Conservation (phyloP, 768 basidiomycete genomes). For the Mycena floridula region DNA sequence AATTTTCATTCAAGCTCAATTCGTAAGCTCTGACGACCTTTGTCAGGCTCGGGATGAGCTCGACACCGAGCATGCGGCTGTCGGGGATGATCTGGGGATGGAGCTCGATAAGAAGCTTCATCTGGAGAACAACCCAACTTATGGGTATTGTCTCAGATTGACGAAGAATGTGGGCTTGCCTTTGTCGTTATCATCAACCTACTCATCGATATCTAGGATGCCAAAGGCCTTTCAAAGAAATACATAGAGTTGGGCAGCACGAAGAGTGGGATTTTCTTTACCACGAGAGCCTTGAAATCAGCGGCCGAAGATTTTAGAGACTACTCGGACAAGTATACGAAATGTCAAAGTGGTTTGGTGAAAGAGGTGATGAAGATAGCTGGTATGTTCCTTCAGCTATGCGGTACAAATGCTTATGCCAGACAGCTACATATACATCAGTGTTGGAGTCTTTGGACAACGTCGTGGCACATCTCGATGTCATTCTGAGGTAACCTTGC, state of each 20-base stretch:
- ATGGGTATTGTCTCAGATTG: slow-evolving; percentile 90
- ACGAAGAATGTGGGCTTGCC: slow-evolving; percentile 75
- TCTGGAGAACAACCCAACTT: slow-evolving; percentile 82
- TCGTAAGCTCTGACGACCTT: not conserved
- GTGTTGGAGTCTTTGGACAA: slow-evolving; percentile 81
- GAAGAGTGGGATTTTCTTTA: slow-evolving; percentile 87
- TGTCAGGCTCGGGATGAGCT: slow-evolving; percentile 65
- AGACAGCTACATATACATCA: slow-evolving; percentile 84
- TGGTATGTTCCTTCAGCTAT: slow-evolving; percentile 39
- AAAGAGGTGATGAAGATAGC: slow-evolving; percentile 93
- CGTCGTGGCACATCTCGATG: slow-evolving; percentile 85
- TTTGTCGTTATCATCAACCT: not conserved
- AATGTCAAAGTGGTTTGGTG: slow-evolving; percentile 75
- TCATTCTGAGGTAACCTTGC: slow-evolving; percentile 69
- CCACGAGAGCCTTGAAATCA: slow-evolving; percentile 66
- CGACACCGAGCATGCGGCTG: slow-evolving; percentile 71
- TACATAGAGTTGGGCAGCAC: slow-evolving; percentile 82
- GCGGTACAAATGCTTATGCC: not conserved
- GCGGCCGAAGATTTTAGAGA: slow-evolving; percentile 70
- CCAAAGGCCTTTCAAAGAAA: slow-evolving; percentile 57
- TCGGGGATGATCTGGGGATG: slow-evolving; percentile 64
- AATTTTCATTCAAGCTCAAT: not conserved
- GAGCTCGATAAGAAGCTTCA: slow-evolving; percentile 95
- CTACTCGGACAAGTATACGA: slow-evolving; percentile 60
- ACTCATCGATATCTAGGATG: slow-evolving; percentile 53